Conservation (phyloP, 1,284 basidiomycete species). For the Coniophora puteana region DNA sequence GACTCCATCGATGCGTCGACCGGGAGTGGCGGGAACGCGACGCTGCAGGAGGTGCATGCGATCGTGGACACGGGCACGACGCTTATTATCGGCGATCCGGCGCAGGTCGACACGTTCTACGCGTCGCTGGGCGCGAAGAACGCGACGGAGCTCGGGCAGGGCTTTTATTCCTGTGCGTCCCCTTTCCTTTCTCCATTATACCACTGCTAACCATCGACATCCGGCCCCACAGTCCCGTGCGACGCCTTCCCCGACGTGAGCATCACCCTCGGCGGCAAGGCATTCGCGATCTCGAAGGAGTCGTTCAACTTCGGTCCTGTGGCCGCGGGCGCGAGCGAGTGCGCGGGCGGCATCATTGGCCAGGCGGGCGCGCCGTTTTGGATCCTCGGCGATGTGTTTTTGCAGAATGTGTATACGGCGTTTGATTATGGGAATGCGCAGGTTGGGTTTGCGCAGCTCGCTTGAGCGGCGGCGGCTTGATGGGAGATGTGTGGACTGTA, state of each 20-base stretch:
- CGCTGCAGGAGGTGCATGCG: conserved; percentile 14
- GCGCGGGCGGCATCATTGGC: conserved; percentile 23
- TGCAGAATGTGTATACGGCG: conserved; percentile 26
- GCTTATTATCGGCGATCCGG: conserved; percentile 22
- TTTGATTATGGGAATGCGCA: conserved; percentile 22
- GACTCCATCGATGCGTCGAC: conserved; percentile 19
- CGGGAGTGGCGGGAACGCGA: conserved; percentile 20
- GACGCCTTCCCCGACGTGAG: conserved; percentile 20
- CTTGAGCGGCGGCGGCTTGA: no score
- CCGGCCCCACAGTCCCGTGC: conserved; percentile 21
- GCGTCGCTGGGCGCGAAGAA: conserved; percentile 31
- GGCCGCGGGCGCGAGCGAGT: conserved; percentile 18
- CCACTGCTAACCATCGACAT: neutral
- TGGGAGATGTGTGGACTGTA: no score
- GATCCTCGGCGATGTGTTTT: conserved; percentile 27
- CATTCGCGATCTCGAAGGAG: conserved; percentile 22
- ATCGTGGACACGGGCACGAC: conserved; percentile 28
- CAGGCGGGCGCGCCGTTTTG: conserved; percentile 24
- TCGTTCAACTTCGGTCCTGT: conserved; percentile 25
- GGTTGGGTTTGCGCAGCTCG: conserved; percentile 27
- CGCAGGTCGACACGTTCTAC: conserved; percentile 30
- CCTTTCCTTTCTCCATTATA: no score
- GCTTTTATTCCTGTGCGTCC: conserved; percentile 20
- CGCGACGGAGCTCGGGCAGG: conserved; percentile 28
- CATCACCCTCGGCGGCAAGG: conserved; percentile 20